Percentiles rank a stretch among this genome's conserved stretches.
Conservation (phyloP, 1,284 basidiomycete species). For the Termitomyces sp. region DNA sequence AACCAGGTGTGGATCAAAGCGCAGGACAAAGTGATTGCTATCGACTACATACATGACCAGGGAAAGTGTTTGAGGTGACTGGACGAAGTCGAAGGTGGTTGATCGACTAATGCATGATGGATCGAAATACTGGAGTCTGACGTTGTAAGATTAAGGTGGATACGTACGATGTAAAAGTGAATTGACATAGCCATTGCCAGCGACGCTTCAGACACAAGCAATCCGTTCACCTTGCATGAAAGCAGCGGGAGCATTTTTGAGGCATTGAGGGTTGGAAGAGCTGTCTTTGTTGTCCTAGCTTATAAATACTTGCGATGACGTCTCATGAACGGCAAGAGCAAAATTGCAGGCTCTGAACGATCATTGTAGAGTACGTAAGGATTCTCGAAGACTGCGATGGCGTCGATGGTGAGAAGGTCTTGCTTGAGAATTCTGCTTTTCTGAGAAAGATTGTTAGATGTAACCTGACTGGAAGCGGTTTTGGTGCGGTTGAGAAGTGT, state of each 20-base stretch:
- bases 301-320: not conserved
- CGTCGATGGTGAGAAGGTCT: not conserved
- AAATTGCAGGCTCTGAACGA: not conserved
- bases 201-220: not conserved
- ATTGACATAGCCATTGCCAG: not conserved
- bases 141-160: not conserved
- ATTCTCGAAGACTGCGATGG: not conserved
- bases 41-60: not conserved
- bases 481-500: not conserved
- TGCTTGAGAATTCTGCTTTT: not conserved
- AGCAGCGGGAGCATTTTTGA: not conserved
- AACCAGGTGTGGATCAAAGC: conserved; percentile 1
- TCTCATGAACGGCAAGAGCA: not conserved
- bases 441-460: not conserved
- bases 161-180: not conserved
- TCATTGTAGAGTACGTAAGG: not conserved
- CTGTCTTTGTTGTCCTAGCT: not conserved
- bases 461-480: not conserved
- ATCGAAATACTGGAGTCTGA: not conserved
- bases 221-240: not conserved
- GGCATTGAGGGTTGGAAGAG: not conserved
- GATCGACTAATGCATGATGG: not conserved
- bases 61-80: not conserved
- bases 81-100: not conserved
- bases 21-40: not conserved